Evolutionary conservation across 2,329 filamentous ascomycete species (phyloP).

Genomic region (Colletotrichum sojae): DNA sequence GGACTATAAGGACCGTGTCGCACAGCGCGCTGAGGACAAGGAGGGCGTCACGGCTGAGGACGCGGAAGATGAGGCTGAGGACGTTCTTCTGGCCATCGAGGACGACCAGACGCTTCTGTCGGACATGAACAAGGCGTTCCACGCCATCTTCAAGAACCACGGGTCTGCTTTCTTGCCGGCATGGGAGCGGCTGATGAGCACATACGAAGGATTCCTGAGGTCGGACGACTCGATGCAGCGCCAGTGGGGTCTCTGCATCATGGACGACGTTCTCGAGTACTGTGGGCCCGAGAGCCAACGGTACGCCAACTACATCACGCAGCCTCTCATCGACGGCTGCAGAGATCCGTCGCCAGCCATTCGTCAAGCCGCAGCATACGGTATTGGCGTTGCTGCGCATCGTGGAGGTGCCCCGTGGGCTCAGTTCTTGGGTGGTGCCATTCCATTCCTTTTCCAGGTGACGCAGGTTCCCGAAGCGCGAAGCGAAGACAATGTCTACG

Average conservation of each 20-base stretch:
- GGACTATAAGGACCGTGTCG: slow-evolving; percentile 92
- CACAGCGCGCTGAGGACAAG: slow-evolving; percentile 85
- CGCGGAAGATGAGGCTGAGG: slow-evolving; percentile 90
- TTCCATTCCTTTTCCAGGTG: slow-evolving; percentile 88
- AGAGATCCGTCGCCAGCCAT: slow-evolving; percentile 90
- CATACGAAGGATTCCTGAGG: slow-evolving; percentile 87
- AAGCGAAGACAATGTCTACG: slow-evolving; percentile 94
- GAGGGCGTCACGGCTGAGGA: slow-evolving; percentile 82
- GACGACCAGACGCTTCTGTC: slow-evolving; percentile 97
- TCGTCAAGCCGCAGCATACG: slow-evolving; percentile 95
- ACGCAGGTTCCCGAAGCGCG: slow-evolving; percentile 86
- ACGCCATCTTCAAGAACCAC: slow-evolving; percentile 98
- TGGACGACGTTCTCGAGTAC: slow-evolving; percentile 98
- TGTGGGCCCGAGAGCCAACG: slow-evolving; percentile 90
- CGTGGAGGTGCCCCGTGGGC: slow-evolving; percentile 91
- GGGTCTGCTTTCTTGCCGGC: slow-evolving; percentile 85
- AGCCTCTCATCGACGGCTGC: slow-evolving; percentile 89
- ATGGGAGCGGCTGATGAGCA: slow-evolving; percentile 88
- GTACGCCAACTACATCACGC: slow-evolving; percentile 88
- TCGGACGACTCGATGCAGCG: slow-evolving; percentile 90
- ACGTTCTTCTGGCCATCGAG: slow-evolving; percentile 91
- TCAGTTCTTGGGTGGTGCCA: slow-evolving; percentile 84
- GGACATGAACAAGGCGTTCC: slow-evolving; percentile 99
- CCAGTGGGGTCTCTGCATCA: slow-evolving; percentile 99
- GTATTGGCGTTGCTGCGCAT: slow-evolving; percentile 94